A percentile compares a stretch with the other conserved stretches of the same genome.
Conservation (phyloP, 768 basidiomycete genomes). For the Cyathus striatus region DNA sequence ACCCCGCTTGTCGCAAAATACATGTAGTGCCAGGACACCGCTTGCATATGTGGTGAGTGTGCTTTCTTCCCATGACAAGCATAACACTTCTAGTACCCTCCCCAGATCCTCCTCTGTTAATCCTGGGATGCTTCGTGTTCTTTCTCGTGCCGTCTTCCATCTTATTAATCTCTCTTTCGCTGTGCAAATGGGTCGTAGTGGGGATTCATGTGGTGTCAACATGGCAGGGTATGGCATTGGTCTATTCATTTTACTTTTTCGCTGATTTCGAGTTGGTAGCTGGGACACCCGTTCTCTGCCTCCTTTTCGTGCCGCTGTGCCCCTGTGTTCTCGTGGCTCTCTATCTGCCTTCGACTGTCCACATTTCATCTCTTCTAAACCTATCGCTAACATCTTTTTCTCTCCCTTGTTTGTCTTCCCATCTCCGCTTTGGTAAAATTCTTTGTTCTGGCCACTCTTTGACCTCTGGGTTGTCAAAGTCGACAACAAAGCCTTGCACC, state of each 20-base stretch:
- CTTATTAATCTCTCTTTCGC: neutral
- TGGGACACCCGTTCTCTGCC: constrained; percentile 1
- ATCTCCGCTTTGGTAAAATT: too few relatives aligned
- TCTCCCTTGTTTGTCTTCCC: too few relatives aligned
- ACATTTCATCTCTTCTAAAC: too few relatives aligned
- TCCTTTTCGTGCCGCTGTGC: too few relatives aligned
- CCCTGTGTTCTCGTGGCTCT: too few relatives aligned
- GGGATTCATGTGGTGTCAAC: neutral
- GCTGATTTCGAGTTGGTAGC: constrained; percentile 1
- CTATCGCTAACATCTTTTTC: too few relatives aligned
- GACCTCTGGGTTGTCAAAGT: constrained; percentile 15
- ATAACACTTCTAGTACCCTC: constrained; percentile 22
- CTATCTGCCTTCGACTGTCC: too few relatives aligned
- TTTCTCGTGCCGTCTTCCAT: neutral
- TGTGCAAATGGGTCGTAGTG: neutral
- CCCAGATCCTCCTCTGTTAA: constrained; percentile 14
- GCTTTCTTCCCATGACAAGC: constrained; percentile 27
- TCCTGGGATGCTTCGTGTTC: too few relatives aligned
- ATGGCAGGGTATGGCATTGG: too few relatives aligned
- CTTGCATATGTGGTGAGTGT: too few relatives aligned
- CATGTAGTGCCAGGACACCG: constrained; percentile 32
- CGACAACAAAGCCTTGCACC: constrained; percentile 17
- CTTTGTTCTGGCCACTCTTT: too few relatives aligned
- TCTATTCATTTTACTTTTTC: too few relatives aligned
- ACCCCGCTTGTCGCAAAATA: constrained; percentile 26